A percentile compares a stretch with the other conserved stretches of the same genome.
Evolutionary conservation across 1,284 basidiomycete genomes (phyloP).

Genomic region (Pyrrhoderma noxium): DNA sequence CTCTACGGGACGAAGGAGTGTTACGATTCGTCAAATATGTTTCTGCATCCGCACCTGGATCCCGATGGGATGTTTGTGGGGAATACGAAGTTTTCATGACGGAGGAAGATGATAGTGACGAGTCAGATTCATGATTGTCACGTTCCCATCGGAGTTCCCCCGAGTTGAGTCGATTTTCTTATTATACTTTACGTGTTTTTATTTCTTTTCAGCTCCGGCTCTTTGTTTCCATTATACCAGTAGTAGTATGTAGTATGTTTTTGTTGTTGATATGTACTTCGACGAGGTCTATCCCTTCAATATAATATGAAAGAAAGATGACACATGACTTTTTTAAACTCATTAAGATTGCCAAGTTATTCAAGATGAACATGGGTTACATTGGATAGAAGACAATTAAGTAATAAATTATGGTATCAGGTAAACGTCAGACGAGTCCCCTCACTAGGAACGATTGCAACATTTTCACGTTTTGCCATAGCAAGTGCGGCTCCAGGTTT

Average conservation of each 20-base stretch:
- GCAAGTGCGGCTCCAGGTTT: conserved; percentile 90
- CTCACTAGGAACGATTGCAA: conserved; percentile 71
- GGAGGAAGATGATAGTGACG: conserved; percentile 13
- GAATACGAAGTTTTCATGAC: conserved; percentile 70
- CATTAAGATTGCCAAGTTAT: too few species aligned
- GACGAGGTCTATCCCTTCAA: background rate
- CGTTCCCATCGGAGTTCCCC: background rate
- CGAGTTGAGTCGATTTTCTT: background rate
- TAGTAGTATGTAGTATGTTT: background rate
- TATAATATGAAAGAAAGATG: background rate
- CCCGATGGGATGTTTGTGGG: conserved; percentile 84
- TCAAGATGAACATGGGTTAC: background rate
- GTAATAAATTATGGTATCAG: background rate
- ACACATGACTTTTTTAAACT: too few species aligned
- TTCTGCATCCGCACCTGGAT: conserved; percentile 78
- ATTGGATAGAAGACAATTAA: background rate
- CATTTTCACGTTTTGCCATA: conserved; percentile 78
- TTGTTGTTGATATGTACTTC: background rate
- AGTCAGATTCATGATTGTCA: background rate
- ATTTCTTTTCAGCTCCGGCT: background rate
- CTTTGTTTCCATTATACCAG: background rate
- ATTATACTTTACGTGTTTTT: background rate
- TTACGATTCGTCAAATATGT: conserved; percentile 94
- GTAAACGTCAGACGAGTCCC: conserved; percentile 81
- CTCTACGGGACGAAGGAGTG: conserved; percentile 88